phyloP scores from a whole-genome alignment of 176 grass and related monocot species.

The Aegilops longissima region DNA sequence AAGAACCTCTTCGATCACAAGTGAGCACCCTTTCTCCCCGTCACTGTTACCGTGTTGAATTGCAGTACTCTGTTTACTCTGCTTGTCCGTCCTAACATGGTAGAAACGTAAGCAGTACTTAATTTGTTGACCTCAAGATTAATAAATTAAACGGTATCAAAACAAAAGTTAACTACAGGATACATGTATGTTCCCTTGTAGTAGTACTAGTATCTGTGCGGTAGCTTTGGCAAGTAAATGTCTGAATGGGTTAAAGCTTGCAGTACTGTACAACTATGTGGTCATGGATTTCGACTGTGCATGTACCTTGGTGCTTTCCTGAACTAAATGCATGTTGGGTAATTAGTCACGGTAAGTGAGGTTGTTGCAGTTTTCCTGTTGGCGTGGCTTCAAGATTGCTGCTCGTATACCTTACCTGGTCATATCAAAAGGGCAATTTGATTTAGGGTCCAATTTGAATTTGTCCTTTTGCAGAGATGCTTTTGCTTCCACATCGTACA shows the following conservation, averaged over 20 bases:
- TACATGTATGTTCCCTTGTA: constrained; percentile 8
- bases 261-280: not conserved
- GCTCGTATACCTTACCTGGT: not conserved
- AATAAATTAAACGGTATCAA: not conserved
- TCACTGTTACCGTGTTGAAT: not conserved
- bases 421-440: not conserved
- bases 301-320: not conserved
- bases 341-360: constrained; percentile 25
- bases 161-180: not conserved
- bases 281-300: not conserved
- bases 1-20: constrained; percentile 94
- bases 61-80: not conserved
- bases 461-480: not conserved
- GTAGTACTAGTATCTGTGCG: too few relatives aligned
- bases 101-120: not conserved
- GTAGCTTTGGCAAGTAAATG: constrained; percentile 23
- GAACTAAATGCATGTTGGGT: constrained; percentile 34
- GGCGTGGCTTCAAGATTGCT: constrained; percentile 35
- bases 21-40: constrained; percentile 42
- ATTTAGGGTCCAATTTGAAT: not conserved
- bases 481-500: not conserved
- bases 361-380: constrained; percentile 43
- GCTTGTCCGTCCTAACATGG: not conserved
- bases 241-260: not conserved
- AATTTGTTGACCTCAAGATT: not conserved